Evolutionary conservation across 495 filamentous ascomycete species (phyloP).

Genomic region (Tuber magnatum): DNA sequence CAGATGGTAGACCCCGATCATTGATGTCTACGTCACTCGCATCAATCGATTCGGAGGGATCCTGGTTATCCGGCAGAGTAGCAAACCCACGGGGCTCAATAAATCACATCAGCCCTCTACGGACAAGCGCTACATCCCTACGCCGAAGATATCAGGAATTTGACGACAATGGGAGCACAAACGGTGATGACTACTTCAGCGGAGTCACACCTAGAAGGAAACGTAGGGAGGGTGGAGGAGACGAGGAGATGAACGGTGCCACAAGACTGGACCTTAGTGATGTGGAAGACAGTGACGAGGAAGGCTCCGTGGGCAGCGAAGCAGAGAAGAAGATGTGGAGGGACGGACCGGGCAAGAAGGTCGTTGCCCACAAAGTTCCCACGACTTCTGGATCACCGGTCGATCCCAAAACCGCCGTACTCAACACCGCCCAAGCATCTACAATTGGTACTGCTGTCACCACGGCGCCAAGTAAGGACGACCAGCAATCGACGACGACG

Average conservation of each 20-base stretch:
- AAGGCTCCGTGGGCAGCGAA: slow-evolving; percentile 30
- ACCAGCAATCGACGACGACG: neutral
- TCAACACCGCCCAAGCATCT: neutral
- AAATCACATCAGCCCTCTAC: slow-evolving; percentile 35
- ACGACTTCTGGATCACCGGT: slow-evolving; percentile 1
- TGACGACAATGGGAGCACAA: slow-evolving; percentile 32
- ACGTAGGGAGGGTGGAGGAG: slow-evolving; percentile 17
- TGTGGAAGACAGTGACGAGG: slow-evolving; percentile 34
- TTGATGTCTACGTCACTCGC: slow-evolving; percentile 40
- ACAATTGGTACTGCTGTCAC: neutral
- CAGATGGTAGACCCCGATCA: slow-evolving; percentile 32
- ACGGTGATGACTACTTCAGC: slow-evolving; percentile 40
- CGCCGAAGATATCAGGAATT: slow-evolving; percentile 39
- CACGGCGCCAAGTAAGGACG: neutral
- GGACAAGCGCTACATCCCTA: slow-evolving; percentile 38
- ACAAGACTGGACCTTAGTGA: slow-evolving; percentile 36
- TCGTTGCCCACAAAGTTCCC: slow-evolving; percentile 27
- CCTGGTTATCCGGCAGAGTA: slow-evolving; percentile 38
- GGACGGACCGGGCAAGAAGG: slow-evolving; percentile 34
- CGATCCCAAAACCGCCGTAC: neutral
- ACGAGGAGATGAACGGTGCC: slow-evolving; percentile 23
- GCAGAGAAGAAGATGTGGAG: slow-evolving; percentile 39
- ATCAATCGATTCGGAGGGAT: slow-evolving; percentile 41
- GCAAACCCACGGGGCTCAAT: slow-evolving; percentile 26
- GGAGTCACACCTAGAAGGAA: slow-evolving; percentile 28